Conservation (phyloP, 1,284 basidiomycete genomes). For the Apiotrichum akiyoshidainum region DNA sequence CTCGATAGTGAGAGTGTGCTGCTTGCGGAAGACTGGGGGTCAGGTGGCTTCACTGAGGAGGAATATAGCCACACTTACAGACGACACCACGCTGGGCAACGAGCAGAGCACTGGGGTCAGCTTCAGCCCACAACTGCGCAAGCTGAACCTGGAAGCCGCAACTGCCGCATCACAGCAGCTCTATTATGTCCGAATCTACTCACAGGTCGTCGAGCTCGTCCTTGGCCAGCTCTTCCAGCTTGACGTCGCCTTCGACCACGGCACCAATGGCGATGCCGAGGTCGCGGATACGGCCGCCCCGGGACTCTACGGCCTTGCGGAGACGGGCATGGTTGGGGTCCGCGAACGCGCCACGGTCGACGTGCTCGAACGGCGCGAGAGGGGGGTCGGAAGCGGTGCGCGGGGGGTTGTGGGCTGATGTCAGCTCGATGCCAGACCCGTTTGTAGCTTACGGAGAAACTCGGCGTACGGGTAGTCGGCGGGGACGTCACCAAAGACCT, state of each 20-base stretch:
- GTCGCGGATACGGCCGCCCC: slow-evolving; percentile 50
- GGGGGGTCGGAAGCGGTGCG: slow-evolving; percentile 36
- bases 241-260: slow-evolving; percentile 51
- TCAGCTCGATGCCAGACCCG: too few relatives aligned
- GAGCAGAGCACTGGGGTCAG: slow-evolving; percentile 29
- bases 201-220: slow-evolving; percentile 54
- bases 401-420: slow-evolving; percentile 35
- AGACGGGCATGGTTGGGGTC: slow-evolving; percentile 44
- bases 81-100: slow-evolving; percentile 47
- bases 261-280: slow-evolving; percentile 51
- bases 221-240: slow-evolving; percentile 50
- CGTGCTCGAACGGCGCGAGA: slow-evolving; percentile 59
- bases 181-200: slow-evolving; percentile 10
- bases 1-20: slow-evolving; percentile 54
- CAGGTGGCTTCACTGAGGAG: neutral
- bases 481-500: slow-evolving; percentile 35
- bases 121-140: too few relatives aligned
- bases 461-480: slow-evolving; percentile 36
- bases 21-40: slow-evolving; percentile 45
- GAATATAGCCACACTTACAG: slow-evolving; percentile 27
- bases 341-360: slow-evolving; percentile 60
- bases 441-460: slow-evolving; percentile 36
- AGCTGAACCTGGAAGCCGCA: too few relatives aligned
- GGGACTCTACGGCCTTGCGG: slow-evolving; percentile 36
- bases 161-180: too few relatives aligned